These are phyloP conservation scores for Limnomonas spitsbergensis DNA, from an alignment of 139 green algal species.

Conservation along the genomic window DNA sequence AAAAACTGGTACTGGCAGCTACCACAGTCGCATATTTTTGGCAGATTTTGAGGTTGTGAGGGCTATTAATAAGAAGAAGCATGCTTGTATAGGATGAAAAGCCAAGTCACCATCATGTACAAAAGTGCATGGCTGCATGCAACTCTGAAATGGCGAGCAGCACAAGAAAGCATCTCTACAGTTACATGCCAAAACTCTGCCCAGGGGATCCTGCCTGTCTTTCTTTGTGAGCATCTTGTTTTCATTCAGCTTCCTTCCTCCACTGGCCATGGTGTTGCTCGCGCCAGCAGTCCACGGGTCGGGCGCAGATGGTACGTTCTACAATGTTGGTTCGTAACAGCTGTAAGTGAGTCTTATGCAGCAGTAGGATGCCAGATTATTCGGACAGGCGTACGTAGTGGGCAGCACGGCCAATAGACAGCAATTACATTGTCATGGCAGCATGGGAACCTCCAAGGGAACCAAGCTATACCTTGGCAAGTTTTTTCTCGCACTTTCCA, in stretches of 20 bases:
- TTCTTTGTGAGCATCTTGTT: constrained; percentile 19
- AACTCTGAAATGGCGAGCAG: background rate
- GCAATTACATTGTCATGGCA: too few species aligned
- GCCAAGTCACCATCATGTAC: too few species aligned
- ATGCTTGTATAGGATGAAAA: too few species aligned
- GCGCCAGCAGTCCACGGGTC: constrained; percentile 10
- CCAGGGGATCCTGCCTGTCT: too few species aligned
- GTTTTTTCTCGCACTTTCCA: constrained; percentile 16
- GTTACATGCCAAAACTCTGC: too few species aligned
- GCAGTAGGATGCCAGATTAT: background rate
- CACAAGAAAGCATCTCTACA: background rate
- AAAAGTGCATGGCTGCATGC: too few species aligned
- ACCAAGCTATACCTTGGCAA: background rate
- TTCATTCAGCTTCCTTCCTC: constrained; percentile 10
- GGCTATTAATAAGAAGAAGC: too few species aligned
- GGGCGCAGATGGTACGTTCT: constrained; percentile 8
- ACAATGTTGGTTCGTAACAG: background rate
- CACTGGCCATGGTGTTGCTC: background rate
- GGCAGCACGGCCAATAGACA: too few species aligned
- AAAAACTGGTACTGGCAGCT: too few species aligned
- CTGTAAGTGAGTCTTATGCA: too few species aligned
- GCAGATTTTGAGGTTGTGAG: too few species aligned
- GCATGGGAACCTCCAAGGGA: background rate
- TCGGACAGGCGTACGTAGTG: background rate
- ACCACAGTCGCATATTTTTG: too few species aligned